Conservation (phyloP, 371 early-diverging fungal genomes). For the Blakeslea trispora region DNA sequence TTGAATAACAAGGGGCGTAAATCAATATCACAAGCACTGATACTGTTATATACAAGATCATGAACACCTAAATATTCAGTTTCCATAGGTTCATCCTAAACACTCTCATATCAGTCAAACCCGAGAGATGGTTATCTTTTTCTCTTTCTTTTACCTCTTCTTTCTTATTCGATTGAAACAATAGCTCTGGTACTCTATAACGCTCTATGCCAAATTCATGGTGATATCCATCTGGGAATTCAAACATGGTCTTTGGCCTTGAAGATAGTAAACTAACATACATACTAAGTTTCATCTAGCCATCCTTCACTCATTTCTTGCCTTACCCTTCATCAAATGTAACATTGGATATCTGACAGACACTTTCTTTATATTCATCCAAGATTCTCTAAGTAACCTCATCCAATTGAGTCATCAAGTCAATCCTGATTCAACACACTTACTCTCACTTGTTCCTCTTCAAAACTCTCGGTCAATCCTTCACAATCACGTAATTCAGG, state of each 20-base stretch:
- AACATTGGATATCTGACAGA: constrained; percentile 80
- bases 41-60: constrained; percentile 70
- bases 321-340: constrained; percentile 71
- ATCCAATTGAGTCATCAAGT: too few species aligned
- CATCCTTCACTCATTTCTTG: neutral
- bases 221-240: constrained; percentile 96
- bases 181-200: constrained; percentile 77
- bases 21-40: constrained; percentile 83
- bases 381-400: constrained; percentile 63
- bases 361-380: constrained; percentile 90
- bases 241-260: constrained; percentile 79
- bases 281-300: neutral
- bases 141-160: neutral
- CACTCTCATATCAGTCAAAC: too few species aligned
- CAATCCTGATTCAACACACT: too few species aligned
- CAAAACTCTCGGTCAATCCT: constrained; percentile 65
- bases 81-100: too few species aligned
- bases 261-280: constrained; percentile 49
- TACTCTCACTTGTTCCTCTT: constrained; percentile 51
- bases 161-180: constrained; percentile 55
- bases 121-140: neutral
- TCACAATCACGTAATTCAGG: constrained; percentile 56
- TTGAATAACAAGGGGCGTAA: constrained; percentile 77
- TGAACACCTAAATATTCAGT: constrained; percentile 54
- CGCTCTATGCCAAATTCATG: constrained; percentile 80